A percentile compares a stretch with the other conserved stretches of the same genome.
Evolutionary conservation across 2,329 filamentous ascomycete species (phyloP).

Genomic region (Triangularia verruculosa): DNA sequence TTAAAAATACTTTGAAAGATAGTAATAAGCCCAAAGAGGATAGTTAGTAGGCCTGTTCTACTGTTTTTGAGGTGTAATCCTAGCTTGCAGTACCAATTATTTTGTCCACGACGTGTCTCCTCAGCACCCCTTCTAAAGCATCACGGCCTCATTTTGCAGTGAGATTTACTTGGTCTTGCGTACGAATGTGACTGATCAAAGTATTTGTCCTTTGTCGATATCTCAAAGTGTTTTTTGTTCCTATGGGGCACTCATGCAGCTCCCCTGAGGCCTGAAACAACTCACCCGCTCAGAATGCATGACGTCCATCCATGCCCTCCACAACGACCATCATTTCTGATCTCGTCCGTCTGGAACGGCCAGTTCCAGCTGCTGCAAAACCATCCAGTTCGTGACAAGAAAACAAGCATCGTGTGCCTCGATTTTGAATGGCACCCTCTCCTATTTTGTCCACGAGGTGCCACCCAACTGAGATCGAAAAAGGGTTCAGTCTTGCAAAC

Average conservation of each 20-base stretch:
- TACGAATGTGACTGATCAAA: background rate
- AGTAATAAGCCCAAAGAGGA: no score
- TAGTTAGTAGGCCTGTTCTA: no score
- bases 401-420: background rate
- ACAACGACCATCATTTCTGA: background rate
- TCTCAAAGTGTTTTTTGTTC: background rate
- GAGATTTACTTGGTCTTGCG: no score
- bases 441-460: background rate
- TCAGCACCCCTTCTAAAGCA: background rate
- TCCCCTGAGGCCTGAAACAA: background rate
- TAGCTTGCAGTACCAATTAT: no score
- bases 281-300: background rate
- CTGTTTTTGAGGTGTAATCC: no score
- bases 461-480: background rate
- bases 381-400: background rate
- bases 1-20: no score
- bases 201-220: background rate
- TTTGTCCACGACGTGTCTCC: no score
- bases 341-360: background rate
- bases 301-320: background rate
- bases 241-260: background rate
- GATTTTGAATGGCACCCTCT: background rate
- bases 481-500: background rate
- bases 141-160: background rate
- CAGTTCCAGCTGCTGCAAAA: background rate